phyloP scores from a whole-genome alignment of 345 rosid genomes.

The Eucalyptus pumila region DNA sequence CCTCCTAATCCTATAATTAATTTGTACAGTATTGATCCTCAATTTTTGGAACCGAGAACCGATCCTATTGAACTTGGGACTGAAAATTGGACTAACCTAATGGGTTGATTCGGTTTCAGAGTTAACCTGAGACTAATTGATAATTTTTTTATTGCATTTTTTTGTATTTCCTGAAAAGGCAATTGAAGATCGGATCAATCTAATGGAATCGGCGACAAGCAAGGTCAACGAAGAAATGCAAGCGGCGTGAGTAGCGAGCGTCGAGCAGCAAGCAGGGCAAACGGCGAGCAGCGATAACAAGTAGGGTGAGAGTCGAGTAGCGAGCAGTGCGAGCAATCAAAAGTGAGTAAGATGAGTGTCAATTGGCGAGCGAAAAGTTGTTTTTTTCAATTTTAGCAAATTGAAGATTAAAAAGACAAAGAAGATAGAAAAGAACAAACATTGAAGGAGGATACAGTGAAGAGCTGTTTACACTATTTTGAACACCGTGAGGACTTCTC shows the following conservation, averaged over 20 bases:
- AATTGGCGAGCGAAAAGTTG: rapidly evolving
- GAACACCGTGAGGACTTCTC: rapidly evolving
- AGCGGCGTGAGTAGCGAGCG: rapidly evolving
- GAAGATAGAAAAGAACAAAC: too few species aligned
- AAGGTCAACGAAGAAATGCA: too few species aligned
- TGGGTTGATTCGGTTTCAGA: rapidly evolving
- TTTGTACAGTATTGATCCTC: rapidly evolving
- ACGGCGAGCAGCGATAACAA: rapidly evolving
- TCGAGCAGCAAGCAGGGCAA: rapidly evolving
- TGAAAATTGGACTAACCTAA: rapidly evolving
- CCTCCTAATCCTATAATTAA: rapidly evolving
- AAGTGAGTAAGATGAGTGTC: too few species aligned
- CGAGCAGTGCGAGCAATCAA: rapidly evolving
- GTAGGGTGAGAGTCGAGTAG: rapidly evolving
- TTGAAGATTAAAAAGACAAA: too few species aligned
- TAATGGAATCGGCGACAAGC: rapidly evolving
- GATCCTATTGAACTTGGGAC: rapidly evolving
- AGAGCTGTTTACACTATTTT: rapidly evolving
- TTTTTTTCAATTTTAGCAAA: too few species aligned
- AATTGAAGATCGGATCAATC: too few species aligned
- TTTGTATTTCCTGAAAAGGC: too few species aligned
- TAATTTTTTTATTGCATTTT: background rate
- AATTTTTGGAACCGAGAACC: rapidly evolving
- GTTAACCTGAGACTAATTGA: rapidly evolving
- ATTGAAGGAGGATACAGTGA: rapidly evolving